Evolutionary conservation across 108 stramenopile genomes (phyloP), one percentile per base, ranked within the genome.

Genomic region (Mediolabrus comicus): DNA sequence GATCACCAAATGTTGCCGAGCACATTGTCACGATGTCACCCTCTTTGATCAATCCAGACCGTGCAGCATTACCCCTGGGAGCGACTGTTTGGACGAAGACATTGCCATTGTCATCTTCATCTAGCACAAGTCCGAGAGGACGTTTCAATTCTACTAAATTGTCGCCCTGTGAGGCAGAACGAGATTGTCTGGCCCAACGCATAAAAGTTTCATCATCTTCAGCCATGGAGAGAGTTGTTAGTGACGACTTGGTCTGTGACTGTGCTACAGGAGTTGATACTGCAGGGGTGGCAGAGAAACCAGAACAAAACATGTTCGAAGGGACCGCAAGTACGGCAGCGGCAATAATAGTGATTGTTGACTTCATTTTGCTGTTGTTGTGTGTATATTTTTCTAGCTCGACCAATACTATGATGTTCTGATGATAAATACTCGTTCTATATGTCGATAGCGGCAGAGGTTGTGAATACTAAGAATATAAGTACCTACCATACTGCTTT

Each of bases 21-120:
- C 92, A 91, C 94, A 98, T 97, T 46, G 92, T 87, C 14, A 98
- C 92, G 53, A 91, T 83, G 66, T 97, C 96, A 22, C 96, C 96
- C 55, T 90, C 90, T 65, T 92, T 82, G 69, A 91, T 87, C 63
- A 85, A 69, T 49, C 95, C 95, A 17, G 91, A 86, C 41, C 95
- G 67, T n/a, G 96, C 95, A 6, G 97, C 97, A 63, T 97, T 97
- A 28, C 94, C 92, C 53, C 82, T 89, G 26, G 90, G 86, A n/a
- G 90, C 86, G 26, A 97, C 87, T 30, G 94, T 94, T 61, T 95
- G 88, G 12, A 95, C 92, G 75, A 81, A 95, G 19, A 95, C 95
- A 62, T 95, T 92, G 31, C 94, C 90, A 10, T 82, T 71, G 46
- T 87, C 92, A 58, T 97, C 96, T 79, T 95, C 88, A 39, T 96